These are phyloP conservation scores for Vitis riparia DNA, from an alignment of 164 flowering plant genomes.

Conservation along the genomic window DNA sequence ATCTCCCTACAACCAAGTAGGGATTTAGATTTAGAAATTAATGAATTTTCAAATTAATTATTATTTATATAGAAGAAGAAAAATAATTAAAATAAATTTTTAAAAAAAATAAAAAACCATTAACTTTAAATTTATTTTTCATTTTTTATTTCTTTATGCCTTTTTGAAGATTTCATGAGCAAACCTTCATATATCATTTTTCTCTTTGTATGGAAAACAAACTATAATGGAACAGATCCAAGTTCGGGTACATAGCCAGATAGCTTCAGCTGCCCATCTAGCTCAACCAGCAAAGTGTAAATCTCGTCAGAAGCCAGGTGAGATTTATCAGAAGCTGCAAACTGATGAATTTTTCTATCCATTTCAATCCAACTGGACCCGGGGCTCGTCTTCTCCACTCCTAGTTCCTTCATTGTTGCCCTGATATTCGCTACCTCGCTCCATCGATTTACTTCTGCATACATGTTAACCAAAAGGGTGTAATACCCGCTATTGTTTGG, in stretches of 20 bases:
- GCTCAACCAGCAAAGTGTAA: slow-evolving; percentile 39
- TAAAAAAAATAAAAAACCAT: too few relatives aligned
- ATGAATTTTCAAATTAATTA: too few relatives aligned
- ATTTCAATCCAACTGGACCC: slow-evolving; percentile 84
- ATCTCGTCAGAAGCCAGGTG: slow-evolving; percentile 50
- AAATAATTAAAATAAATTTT: too few relatives aligned
- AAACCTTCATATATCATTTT: too few relatives aligned
- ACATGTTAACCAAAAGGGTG: slow-evolving; percentile 57
- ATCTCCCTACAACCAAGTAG: too few relatives aligned
- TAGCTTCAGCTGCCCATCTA: slow-evolving; percentile 51
- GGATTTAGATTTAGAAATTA: too few relatives aligned
- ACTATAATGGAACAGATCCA: not conserved
- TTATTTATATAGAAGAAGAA: too few relatives aligned
- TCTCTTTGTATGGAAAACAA: too few relatives aligned
- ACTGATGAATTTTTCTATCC: slow-evolving; percentile 50
- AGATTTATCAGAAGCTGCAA: slow-evolving; percentile 59
- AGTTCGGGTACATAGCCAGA: slow-evolving; percentile 16
- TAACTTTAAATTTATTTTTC: too few relatives aligned
- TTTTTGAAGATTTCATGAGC: too few relatives aligned
- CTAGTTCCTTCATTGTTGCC: slow-evolving; percentile 43
- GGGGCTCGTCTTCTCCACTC: slow-evolving; percentile 62
- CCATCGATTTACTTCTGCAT: slow-evolving; percentile 74
- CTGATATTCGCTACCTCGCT: slow-evolving; percentile 55
- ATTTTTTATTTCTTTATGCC: too few relatives aligned
- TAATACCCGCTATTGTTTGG: slow-evolving; percentile 67